phyloP scores from a whole-genome alignment of 495 filamentous ascomycete genomes.

The Choiromyces venosus region DNA sequence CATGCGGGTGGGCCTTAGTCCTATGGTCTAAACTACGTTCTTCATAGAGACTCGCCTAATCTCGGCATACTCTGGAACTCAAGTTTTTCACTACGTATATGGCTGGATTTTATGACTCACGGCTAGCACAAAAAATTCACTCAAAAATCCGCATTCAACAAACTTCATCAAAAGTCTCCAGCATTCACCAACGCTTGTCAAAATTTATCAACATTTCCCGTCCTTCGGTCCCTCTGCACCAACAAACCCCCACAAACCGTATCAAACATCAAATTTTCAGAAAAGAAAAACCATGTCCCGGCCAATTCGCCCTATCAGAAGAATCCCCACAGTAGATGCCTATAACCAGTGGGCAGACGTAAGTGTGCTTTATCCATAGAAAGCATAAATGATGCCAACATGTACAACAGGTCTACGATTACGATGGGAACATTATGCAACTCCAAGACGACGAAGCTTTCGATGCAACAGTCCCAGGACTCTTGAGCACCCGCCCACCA shows the following conservation, averaged over 20 bases:
- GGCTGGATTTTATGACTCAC: background rate
- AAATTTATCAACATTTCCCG: background rate
- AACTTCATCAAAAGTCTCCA: background rate
- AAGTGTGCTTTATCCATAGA: conserved; percentile 6
- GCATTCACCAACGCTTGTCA: background rate
- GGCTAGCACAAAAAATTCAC: background rate
- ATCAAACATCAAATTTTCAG: background rate
- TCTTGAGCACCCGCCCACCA: conserved; percentile 44
- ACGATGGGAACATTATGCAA: conserved; percentile 69
- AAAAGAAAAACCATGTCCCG: background rate
- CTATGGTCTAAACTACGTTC: background rate
- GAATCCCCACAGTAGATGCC: conserved; percentile 44
- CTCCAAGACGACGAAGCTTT: conserved; percentile 60
- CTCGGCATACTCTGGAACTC: background rate
- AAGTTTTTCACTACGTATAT: background rate
- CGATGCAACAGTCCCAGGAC: conserved; percentile 50
- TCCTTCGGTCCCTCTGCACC: too few species aligned
- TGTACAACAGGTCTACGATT: conserved; percentile 56
- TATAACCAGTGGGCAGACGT: conserved; percentile 49
- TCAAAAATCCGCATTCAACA: background rate
- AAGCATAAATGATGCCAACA: background rate
- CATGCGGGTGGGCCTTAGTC: background rate
- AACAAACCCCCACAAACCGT: background rate
- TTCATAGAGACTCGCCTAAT: background rate
- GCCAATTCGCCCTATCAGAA: conserved; percentile 32